Evolutionary conservation across 2,329 filamentous ascomycete species (phyloP).

Genomic region (Beauveria sp.): DNA sequence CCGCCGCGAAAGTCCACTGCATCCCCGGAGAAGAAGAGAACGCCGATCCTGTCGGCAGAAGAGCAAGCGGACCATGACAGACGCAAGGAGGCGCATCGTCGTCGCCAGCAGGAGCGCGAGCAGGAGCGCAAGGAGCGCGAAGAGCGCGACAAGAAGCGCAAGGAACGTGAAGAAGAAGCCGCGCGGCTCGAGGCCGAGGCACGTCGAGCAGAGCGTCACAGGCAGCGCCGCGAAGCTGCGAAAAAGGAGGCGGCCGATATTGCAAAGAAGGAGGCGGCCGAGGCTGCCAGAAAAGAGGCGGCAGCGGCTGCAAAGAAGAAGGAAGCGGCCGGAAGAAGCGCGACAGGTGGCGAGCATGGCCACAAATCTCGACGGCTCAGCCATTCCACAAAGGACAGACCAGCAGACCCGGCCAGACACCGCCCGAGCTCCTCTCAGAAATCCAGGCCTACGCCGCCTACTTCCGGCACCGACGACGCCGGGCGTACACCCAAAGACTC

Average conservation of each 20-base stretch:
- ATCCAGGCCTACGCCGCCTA: background rate
- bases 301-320: background rate
- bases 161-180: background rate
- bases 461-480: conserved; percentile 3
- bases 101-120: conserved; percentile 12
- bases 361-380: conserved; percentile 34
- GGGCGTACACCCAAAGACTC: background rate
- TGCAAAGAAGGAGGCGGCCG: background rate
- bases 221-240: conserved; percentile 1
- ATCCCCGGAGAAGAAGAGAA: conserved; percentile 22
- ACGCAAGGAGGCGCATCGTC: conserved; percentile 36
- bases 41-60: conserved; percentile 25
- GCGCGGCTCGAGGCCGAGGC: conserved; percentile 12
- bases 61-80: conserved; percentile 44
- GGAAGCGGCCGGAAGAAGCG: background rate
- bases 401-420: conserved; percentile 12
- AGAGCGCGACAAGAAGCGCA: conserved; percentile 13
- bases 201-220: background rate
- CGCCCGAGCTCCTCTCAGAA: background rate
- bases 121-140: conserved; percentile 11
- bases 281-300: conserved; percentile 5
- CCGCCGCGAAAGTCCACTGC: background rate
- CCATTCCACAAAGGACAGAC: conserved; percentile 27
- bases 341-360: conserved; percentile 10
- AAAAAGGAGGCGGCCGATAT: background rate